phyloP scores from a whole-genome alignment of 345 rosid species.

The Aurinia saxatilis region DNA sequence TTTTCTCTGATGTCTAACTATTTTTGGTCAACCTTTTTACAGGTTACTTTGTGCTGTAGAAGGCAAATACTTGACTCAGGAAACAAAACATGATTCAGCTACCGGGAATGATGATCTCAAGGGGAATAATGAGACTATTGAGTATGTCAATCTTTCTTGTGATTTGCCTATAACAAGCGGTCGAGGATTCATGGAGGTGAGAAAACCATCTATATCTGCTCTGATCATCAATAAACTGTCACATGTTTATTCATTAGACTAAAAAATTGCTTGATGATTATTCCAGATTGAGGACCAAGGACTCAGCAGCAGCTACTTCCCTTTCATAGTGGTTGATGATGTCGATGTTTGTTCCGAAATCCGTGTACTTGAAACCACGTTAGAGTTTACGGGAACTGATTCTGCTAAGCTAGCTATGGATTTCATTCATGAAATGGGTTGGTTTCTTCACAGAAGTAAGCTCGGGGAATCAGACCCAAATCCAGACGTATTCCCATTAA shows the following conservation, averaged over 20 bases:
- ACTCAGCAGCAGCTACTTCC: conserved; percentile 82
- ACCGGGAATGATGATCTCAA: conserved; percentile 33
- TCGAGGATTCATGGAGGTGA: conserved; percentile 96
- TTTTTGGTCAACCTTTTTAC: conserved; percentile 19
- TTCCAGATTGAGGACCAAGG: conserved; percentile 89
- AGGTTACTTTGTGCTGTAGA: conserved; percentile 91
- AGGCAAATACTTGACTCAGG: conserved; percentile 76
- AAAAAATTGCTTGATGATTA: conserved; percentile 22
- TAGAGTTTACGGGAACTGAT: conserved; percentile 60
- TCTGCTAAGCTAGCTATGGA: conserved; percentile 75
- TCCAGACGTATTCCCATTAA: conserved; percentile 50
- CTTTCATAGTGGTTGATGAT: conserved; percentile 80
- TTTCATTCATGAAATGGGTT: conserved; percentile 93
- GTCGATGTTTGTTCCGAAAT: conserved; percentile 85
- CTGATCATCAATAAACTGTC: not conserved
- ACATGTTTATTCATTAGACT: conserved; percentile 12
- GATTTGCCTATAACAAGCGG: conserved; percentile 56
- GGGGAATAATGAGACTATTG: conserved; percentile 48
- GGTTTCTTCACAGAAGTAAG: conserved; percentile 92
- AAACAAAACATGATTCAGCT: conserved; percentile 36
- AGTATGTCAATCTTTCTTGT: conserved; percentile 56
- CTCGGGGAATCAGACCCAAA: conserved; percentile 60
- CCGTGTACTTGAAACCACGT: conserved; percentile 56
- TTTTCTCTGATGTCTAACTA: not conserved
- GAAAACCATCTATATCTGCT: conserved; percentile 11